A percentile compares a stretch with the other conserved stretches of the same genome.
Evolutionary conservation across 192 early-diverging fungal species (phyloP).

Genomic region (Coemansia sp.): DNA sequence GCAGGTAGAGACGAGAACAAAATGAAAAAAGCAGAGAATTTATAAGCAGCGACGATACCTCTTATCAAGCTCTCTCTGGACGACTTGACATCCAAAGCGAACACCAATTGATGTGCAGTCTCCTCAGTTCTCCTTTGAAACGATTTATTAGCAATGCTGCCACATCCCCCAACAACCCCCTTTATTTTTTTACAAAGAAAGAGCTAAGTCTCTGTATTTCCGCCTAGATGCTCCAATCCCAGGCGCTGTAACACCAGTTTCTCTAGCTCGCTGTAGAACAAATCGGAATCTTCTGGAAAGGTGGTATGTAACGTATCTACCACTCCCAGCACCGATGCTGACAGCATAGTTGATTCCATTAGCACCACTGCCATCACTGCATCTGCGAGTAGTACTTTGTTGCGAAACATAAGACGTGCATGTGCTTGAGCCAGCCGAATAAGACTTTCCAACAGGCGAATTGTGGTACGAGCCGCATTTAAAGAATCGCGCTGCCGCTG

Average conservation of each 20-base stretch:
- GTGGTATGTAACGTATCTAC: slow-evolving; percentile 74
- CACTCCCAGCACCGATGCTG: slow-evolving; percentile 87
- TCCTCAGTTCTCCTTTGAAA: not conserved
- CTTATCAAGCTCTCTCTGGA: too few species aligned
- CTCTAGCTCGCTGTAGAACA: slow-evolving; percentile 71
- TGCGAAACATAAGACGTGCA: slow-evolving; percentile 61
- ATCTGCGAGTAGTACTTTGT: slow-evolving; percentile 70
- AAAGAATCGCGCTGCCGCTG: slow-evolving; percentile 64
- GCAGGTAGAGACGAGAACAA: not conserved
- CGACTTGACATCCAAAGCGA: too few species aligned
- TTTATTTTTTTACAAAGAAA: not conserved
- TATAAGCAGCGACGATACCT: not conserved
- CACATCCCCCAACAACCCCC: slow-evolving; percentile 62
- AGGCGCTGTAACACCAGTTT: slow-evolving; percentile 71
- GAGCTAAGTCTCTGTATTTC: not conserved
- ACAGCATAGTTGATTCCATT: slow-evolving; percentile 73
- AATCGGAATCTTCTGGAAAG: slow-evolving; percentile 82
- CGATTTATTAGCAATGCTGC: slow-evolving; percentile 18
- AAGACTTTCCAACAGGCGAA: slow-evolving; percentile 62
- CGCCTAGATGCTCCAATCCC: slow-evolving; percentile 62
- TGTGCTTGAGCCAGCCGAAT: slow-evolving; percentile 66
- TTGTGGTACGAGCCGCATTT: slow-evolving; percentile 70
- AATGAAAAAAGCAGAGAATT: not conserved
- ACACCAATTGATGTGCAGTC: too few species aligned
- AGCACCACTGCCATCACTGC: slow-evolving; percentile 88